Conservation (phyloP, 768 basidiomycete species). For the Macrolepiota dolichaula region DNA sequence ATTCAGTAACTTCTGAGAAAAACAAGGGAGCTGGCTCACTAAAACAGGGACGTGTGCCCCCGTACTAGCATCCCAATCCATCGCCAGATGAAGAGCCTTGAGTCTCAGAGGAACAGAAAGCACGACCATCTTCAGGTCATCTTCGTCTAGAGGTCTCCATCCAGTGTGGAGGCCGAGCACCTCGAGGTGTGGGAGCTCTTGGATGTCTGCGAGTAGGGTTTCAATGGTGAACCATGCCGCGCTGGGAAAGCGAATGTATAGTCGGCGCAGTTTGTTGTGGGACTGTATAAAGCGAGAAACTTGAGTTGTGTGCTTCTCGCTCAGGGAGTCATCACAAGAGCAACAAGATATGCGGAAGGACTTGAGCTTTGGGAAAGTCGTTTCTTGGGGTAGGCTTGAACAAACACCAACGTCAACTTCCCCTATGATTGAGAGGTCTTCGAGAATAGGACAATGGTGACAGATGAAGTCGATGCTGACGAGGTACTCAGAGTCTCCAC, state of each 20-base stretch:
- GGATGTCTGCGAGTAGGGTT: conserved; percentile 22
- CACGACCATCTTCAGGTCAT: conserved; percentile 22
- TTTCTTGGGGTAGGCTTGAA: conserved; percentile 25
- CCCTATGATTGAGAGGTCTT: conserved; percentile 36
- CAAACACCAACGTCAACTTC: conserved; percentile 25
- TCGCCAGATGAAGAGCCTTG: conserved; percentile 32
- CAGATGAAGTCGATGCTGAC: conserved; percentile 32
- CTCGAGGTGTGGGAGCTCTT: conserved; percentile 25
- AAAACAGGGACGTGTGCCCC: conserved; percentile 23
- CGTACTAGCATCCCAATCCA: conserved; percentile 26
- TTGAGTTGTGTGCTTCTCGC: conserved; percentile 15
- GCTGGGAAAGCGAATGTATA: conserved; percentile 32
- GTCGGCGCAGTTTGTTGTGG: conserved; percentile 24
- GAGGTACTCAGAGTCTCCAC: conserved; percentile 16
- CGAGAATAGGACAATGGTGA: conserved; percentile 28
- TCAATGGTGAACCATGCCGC: conserved; percentile 18
- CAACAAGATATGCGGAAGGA: conserved; percentile 36
- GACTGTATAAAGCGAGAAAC: conserved; percentile 29
- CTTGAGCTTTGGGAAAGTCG: conserved; percentile 27
- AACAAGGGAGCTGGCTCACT: conserved; percentile 16
- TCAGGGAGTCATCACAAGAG: conserved; percentile 12
- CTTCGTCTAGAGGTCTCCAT: conserved; percentile 18
- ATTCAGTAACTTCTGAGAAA: not conserved
- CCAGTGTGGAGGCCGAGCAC: conserved; percentile 39
- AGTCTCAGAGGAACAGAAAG: conserved; percentile 25